Base-by-base conservation (phyloP, 164 flowering plant species). In the Cinnamomum chago region DNA sequence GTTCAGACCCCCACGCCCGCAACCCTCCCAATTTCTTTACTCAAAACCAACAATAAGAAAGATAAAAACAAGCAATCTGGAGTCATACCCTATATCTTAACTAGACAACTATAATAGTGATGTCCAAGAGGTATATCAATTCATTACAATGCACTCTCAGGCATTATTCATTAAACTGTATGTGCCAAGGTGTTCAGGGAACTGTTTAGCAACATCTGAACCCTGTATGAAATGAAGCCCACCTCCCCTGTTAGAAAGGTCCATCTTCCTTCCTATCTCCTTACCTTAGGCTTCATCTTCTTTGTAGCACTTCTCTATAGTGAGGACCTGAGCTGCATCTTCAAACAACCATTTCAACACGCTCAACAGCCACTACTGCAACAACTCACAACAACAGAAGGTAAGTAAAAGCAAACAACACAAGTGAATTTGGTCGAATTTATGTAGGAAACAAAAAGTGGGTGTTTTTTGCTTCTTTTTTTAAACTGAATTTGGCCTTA, bases 281-380 rank as follows among this genome's bases (percentile, higher is more conserved):
- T 85, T 79, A 78, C 87, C 66, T 73, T 91, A 1, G 83, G 85
- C 58, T 87, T 92, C 91, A 82, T 90, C 75, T 30, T 88, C 82
- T 85, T 90, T 74, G 85, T 90, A 70, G 77, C 87, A 64, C 35
- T 88, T 65, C 85, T 92, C 75, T 90, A 90, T 75, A 82, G 89
- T 73, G 82, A 89, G 40, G 85, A 90, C 65, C 70, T 90, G 81
- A 58, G 73, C 68, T 88, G 86, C 88, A 75, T 88, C 62, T 74
- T 88, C 76, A 35, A 69, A 67, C 84, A 64, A 13, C 73, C 73
- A 40, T 73, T 70, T 55, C 76, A 76, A 27, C 76, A 28, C 35
- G 24, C 69, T 23, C 74, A 17, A 35, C 18, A 50, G 52, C 30
- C 3, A 5, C 18, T 20, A 17, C 25, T 3, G 5, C 13, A n/a